Percentiles rank a stretch among this genome's conserved stretches.
These are phyloP conservation scores for Gentiana straminea DNA, from an alignment of 257 asterid species.

Conservation along the genomic window DNA sequence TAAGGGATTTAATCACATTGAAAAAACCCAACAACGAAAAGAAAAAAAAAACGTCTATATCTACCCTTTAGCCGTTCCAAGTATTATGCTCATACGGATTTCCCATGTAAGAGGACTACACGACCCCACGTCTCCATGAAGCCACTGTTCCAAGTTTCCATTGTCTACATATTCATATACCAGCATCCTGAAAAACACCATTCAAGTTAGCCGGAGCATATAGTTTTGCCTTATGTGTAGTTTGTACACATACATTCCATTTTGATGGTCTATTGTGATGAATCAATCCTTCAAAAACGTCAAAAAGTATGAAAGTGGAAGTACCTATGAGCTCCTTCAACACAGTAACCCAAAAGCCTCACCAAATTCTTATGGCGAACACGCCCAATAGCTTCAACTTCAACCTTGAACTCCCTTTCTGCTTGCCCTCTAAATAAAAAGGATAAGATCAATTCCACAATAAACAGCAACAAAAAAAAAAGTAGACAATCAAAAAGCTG, in stretches of 20 bases:
- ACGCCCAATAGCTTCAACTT: slow-evolving; percentile 89
- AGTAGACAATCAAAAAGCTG: neutral
- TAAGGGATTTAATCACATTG: neutral
- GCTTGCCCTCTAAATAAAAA: slow-evolving; percentile 72
- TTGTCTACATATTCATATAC: slow-evolving; percentile 81
- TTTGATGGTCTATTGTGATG: too few species aligned
- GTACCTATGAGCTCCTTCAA: slow-evolving; percentile 92
- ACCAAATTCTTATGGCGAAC: slow-evolving; percentile 89
- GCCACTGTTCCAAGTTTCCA: slow-evolving; percentile 91
- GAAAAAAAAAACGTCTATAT: neutral
- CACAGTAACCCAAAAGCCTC: slow-evolving; percentile 86
- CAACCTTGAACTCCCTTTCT: slow-evolving; percentile 88
- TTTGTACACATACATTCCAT: too few species aligned
- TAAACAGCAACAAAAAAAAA: slow-evolving; percentile 1
- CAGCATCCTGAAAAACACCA: slow-evolving; percentile 48
- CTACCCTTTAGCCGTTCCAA: slow-evolving; percentile 93
- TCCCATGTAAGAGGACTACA: slow-evolving; percentile 90
- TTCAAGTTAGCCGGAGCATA: neutral
- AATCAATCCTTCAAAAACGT: neutral
- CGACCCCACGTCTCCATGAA: slow-evolving; percentile 89
- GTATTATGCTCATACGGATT: slow-evolving; percentile 74
- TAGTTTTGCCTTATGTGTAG: too few species aligned
- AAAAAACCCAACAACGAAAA: neutral
- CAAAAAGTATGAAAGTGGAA: neutral
- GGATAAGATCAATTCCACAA: neutral